Conservation (phyloP, 2,329 filamentous ascomycete species). For the Chrysosporium keratinophilum region DNA sequence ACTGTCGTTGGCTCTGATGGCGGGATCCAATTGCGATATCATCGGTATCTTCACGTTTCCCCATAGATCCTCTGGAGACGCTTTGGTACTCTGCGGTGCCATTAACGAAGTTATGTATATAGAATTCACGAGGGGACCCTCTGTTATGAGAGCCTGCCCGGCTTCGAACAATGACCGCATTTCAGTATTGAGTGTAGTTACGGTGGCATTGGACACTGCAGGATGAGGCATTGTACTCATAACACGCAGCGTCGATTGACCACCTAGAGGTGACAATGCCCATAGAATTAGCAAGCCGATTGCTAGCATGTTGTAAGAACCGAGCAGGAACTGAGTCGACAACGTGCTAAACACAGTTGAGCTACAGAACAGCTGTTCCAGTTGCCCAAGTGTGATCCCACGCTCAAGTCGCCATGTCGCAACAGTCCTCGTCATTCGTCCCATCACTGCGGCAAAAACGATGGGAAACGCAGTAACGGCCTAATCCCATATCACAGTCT, state of each 20-base stretch:
- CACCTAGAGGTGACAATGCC: conserved; percentile 10
- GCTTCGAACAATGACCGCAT: conserved; percentile 7
- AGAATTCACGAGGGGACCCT: conserved; percentile 1
- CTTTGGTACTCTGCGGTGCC: conserved; percentile 5
- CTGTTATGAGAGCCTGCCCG: not conserved
- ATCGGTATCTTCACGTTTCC: conserved; percentile 15
- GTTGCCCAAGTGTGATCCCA: conserved; percentile 7
- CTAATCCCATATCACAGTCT: not conserved
- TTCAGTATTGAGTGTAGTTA: conserved; percentile 9
- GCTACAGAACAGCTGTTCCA: conserved; percentile 13
- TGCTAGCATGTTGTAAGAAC: conserved; percentile 11
- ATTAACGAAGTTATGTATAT: conserved; percentile 13
- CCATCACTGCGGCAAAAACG: conserved; percentile 13
- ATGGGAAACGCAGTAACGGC: conserved; percentile 12
- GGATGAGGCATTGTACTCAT: not conserved
- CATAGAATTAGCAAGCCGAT: conserved; percentile 11
- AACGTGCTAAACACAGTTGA: conserved; percentile 13
- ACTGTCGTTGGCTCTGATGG: conserved; percentile 2
- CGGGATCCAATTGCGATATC: conserved; percentile 5
- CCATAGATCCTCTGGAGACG: conserved; percentile 9
- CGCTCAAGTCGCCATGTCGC: conserved; percentile 12
- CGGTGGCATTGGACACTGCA: not conserved
- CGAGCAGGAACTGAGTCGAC: conserved; percentile 13
- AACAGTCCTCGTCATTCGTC: conserved; percentile 9
- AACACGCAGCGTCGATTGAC: conserved; percentile 13